Evolutionary conservation across 331 rosid species (phyloP).

Genomic region (Stylosanthes scabra): DNA sequence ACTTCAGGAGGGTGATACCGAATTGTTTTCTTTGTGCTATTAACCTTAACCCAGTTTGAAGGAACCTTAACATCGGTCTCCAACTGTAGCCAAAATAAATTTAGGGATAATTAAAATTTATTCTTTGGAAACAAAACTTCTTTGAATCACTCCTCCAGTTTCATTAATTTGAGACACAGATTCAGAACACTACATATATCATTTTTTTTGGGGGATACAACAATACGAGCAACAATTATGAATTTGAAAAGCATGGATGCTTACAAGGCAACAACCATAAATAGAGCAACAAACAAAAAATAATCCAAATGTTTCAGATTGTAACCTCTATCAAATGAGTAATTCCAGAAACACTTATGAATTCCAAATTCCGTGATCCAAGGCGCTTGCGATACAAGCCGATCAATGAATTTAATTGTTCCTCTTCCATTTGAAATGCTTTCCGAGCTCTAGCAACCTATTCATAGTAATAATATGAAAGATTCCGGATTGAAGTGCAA

Average conservation of each 20-base stretch:
- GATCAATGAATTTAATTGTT: slow-evolving; percentile 73
- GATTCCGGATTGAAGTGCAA: slow-evolving; percentile 15
- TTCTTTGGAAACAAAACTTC: slow-evolving; percentile 18
- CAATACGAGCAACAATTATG: slow-evolving; percentile 27
- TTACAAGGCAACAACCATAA: slow-evolving; percentile 19
- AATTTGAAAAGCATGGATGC: slow-evolving; percentile 17
- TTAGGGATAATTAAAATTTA: slow-evolving; percentile 30
- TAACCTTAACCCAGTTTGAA: slow-evolving; percentile 82
- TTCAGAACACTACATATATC: slow-evolving; percentile 21
- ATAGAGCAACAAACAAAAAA: slow-evolving; percentile 2
- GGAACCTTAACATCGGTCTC: slow-evolving; percentile 81
- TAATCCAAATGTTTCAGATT: slow-evolving; percentile 32
- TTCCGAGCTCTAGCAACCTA: slow-evolving; percentile 75
- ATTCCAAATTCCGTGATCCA: slow-evolving; percentile 75
- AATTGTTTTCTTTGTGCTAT: slow-evolving; percentile 84
- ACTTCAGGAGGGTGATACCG: slow-evolving; percentile 98
- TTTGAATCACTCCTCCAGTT: slow-evolving; percentile 21
- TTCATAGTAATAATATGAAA: slow-evolving; percentile 26
- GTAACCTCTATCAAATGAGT: slow-evolving; percentile 92
- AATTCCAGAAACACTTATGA: slow-evolving; percentile 75
- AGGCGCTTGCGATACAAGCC: slow-evolving; percentile 73
- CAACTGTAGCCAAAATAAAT: slow-evolving; percentile 60
- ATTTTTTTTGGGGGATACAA: background rate
- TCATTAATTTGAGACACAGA: slow-evolving; percentile 26
- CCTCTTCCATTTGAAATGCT: slow-evolving; percentile 62